These are phyloP conservation scores for Trichaptum fuscoviolaceum DNA, from an alignment of 768 basidiomycete genomes.

Conservation along the genomic window DNA sequence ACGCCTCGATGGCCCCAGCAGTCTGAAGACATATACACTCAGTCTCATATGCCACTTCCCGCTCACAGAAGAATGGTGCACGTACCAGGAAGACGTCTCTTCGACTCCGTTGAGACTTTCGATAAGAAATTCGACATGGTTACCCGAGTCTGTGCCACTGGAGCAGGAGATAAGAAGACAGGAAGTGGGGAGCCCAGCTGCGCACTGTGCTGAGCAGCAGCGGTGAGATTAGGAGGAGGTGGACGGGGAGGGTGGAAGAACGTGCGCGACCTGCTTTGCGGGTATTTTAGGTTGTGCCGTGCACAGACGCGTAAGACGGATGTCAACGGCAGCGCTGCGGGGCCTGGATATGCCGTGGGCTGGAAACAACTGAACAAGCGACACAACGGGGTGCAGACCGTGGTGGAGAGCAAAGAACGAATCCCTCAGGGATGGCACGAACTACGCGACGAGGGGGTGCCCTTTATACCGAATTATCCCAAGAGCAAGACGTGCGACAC, in stretches of 20 bases:
- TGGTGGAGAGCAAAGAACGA: neutral
- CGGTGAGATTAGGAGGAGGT: neutral
- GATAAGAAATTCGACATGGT: neutral
- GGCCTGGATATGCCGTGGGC: too few species aligned
- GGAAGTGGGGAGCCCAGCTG: neutral
- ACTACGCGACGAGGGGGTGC: neutral
- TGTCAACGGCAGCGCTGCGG: neutral
- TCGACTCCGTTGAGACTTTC: neutral
- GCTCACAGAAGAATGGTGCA: neutral
- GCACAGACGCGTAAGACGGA: neutral
- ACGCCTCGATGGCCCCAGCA: constrained; percentile 80
- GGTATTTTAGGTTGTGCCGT: neutral
- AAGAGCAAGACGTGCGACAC: too few species aligned
- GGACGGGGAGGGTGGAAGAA: neutral
- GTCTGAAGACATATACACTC: constrained; percentile 36
- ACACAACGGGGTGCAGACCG: neutral
- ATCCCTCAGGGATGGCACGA: neutral
- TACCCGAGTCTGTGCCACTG: neutral
- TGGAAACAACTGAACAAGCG: too few species aligned
- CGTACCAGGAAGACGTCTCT: neutral
- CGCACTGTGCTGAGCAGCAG: neutral
- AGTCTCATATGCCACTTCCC: neutral
- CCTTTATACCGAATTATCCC: neutral
- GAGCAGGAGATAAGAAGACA: neutral
- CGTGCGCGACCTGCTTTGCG: neutral